Evolutionary conservation across 2,329 filamentous ascomycete genomes (phyloP), one percentile per base, ranked within the genome.

Genomic region (Tympanopsis confertula): DNA sequence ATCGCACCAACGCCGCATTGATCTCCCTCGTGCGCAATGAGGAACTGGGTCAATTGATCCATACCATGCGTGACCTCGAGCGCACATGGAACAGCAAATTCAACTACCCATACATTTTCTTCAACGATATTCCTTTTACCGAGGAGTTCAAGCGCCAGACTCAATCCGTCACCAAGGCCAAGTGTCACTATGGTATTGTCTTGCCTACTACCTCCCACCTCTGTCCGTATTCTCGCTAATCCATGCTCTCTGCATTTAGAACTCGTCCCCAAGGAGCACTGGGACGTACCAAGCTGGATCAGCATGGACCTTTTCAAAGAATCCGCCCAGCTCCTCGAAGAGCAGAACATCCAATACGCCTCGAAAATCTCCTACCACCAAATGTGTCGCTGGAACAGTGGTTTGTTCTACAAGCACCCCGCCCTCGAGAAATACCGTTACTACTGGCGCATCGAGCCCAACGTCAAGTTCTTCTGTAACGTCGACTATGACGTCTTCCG

Each of bases 91-190:
- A 98, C 54, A 69, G 77, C 68, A 98, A 98, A 56, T 98, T 96
- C 74, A 98, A 98, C 66, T 98, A 98, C 55, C 91, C 91, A 0
- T 98, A 91, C 86, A 95, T 87, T 5, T 98, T 98, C 59, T 93
- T 98, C 71, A 98, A 98, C 62, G 89, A 98, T 53, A 80, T 85
- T 38, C 85, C 86, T 13, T 98, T 98, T 54, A 80, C 82, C 3
- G 83, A 91, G 13, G 88, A 96, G 50, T 98, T 98, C 67, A 96
- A 93, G 64, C 67, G 66, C 50, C 76, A 73, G 58, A 96, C 88
- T 1, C 68, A 72, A 44, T 86, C 79, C 19, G 79, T 74, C 37
- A 96, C 89, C 14, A 94, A 94, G 47, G 91, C 89, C 35, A 79
- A 94, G 57, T 85, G 83, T 52, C 73, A 71, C 58, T 95, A 91